Percentiles rank a stretch among this genome's conserved stretches.
Evolutionary conservation across 352 stramenopile genomes (phyloP).

Genomic region (Pythium scleroteichum): DNA sequence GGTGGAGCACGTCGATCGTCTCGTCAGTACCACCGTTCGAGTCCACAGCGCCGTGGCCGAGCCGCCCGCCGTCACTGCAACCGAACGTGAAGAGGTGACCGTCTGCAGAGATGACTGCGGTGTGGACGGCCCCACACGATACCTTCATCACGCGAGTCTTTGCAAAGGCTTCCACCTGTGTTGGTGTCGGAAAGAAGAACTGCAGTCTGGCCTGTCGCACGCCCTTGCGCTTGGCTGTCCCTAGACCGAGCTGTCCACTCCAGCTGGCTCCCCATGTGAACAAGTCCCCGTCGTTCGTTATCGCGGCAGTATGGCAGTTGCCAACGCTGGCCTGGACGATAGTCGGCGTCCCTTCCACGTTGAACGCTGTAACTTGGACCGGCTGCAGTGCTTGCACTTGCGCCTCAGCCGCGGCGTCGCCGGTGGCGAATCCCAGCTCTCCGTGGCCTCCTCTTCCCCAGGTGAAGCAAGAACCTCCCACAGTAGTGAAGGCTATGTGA

Average conservation of each 20-base stretch:
- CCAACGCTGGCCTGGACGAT: conserved; percentile 52
- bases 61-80: conserved; percentile 87
- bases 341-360: background rate
- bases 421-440: conserved; percentile 43
- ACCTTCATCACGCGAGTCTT: conserved; percentile 58
- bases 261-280: conserved; percentile 72
- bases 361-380: conserved; percentile 10
- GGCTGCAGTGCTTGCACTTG: background rate
- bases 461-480: conserved; percentile 44
- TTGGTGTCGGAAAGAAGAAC: conserved; percentile 67
- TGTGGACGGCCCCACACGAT: conserved; percentile 89
- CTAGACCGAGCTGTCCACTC: conserved; percentile 70
- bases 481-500: conserved; percentile 47
- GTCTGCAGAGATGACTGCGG: conserved; percentile 50
- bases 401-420: conserved; percentile 14
- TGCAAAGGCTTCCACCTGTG: conserved; percentile 50
- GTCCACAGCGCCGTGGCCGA: conserved; percentile 67
- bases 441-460: conserved; percentile 67
- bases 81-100: conserved; percentile 85
- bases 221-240: conserved; percentile 53
- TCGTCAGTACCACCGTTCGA: background rate
- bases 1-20: conserved; percentile 42
- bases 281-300: conserved; percentile 49
- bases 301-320: conserved; percentile 58
- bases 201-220: conserved; percentile 47